Evolutionary conservation across 352 stramenopile genomes (phyloP), one percentile per base, ranked within the genome.

Genomic region (Pythium vanterpoolii): DNA sequence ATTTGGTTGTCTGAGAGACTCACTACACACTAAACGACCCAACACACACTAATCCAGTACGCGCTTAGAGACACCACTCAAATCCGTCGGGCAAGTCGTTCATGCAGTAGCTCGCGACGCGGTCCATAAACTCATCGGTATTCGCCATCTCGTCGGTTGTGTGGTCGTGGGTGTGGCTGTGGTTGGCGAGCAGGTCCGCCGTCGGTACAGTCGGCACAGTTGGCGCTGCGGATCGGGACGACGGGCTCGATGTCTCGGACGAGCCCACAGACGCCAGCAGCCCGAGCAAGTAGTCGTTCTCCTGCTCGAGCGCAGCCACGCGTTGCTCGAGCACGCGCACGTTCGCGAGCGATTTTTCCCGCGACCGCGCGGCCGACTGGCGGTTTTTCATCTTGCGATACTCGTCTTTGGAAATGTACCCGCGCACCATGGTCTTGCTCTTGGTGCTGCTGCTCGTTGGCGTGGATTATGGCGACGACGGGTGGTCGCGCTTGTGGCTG

Each of bases 201-300:
- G 34, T 40, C 5, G 34, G 11, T 3, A 5, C 34, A 18, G 5
- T 40, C 10, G 34, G 6, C 31, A 36, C 11, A 11, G 31, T 18
- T 6, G 5, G 34, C 34, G 11, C 31, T 11, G 6, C 11, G 31
- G 34, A 40, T 40, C 5, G n/a, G 34, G 34, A 40, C 34, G 34
- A 40, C 34, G n/a, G n/a, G n/a, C n/a, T n/a, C n/a, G 36, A 16
- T 16, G 34, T 16, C 38, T 24, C 26, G 38, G 26, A 5, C 38
- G 38, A 24, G 38, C 5, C 5, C 34, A 45, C 39, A 3, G 40
- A 47, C 19, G 40, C 40, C 19, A 47, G 5, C 40, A 46, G 33
- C 30, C 21, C 49, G 13, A 33, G 44, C 36, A 59, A 42, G n/a
- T 59, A 47, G 38, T 31, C 51, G 18, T 59, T 60, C 51, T 51